Percentiles rank a stretch among this genome's conserved stretches.
phyloP scores from a whole-genome alignment of 768 basidiomycete genomes.

The Fibroporia radiculosa region DNA sequence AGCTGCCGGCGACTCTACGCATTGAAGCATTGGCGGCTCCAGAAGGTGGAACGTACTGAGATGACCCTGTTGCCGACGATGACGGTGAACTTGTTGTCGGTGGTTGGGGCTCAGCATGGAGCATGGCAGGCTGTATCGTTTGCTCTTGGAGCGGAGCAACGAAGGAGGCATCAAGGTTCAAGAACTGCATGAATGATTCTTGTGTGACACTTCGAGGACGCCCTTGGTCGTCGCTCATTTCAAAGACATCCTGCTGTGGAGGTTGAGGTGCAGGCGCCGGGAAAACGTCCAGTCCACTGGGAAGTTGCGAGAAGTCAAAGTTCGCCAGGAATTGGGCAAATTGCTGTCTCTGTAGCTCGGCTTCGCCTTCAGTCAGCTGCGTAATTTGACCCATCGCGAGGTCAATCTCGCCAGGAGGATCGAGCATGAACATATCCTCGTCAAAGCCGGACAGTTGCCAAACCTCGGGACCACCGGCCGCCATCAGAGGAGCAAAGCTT shows the following conservation, averaged over 20 bases:
- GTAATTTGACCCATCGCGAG: not conserved
- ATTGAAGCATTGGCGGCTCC: not conserved
- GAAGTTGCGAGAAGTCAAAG: not conserved
- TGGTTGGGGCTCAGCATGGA: too few relatives aligned
- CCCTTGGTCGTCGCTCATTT: not conserved
- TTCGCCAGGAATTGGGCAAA: conserved; percentile 1
- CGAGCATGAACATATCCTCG: not conserved
- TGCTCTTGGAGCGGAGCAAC: too few relatives aligned
- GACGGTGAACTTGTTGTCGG: not conserved
- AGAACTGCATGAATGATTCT: conserved; percentile 2
- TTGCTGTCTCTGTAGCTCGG: not conserved
- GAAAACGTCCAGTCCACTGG: not conserved
- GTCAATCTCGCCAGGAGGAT: not conserved
- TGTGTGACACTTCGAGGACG: conserved; percentile 1
- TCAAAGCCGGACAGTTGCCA: not conserved
- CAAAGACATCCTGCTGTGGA: not conserved
- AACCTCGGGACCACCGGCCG: not conserved
- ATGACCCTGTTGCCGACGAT: not conserved
- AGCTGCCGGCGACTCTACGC: conserved; percentile 6
- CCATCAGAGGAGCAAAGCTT: not conserved
- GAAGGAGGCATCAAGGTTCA: not conserved
- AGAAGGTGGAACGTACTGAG: conserved; percentile 1
- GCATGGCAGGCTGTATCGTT: too few relatives aligned
- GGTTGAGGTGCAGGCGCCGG: not conserved
- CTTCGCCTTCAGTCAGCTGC: not conserved